Evolutionary conservation across 768 basidiomycete genomes (phyloP), one percentile per base, ranked within the genome.

Genomic region (Dentipellis fragilis): DNA sequence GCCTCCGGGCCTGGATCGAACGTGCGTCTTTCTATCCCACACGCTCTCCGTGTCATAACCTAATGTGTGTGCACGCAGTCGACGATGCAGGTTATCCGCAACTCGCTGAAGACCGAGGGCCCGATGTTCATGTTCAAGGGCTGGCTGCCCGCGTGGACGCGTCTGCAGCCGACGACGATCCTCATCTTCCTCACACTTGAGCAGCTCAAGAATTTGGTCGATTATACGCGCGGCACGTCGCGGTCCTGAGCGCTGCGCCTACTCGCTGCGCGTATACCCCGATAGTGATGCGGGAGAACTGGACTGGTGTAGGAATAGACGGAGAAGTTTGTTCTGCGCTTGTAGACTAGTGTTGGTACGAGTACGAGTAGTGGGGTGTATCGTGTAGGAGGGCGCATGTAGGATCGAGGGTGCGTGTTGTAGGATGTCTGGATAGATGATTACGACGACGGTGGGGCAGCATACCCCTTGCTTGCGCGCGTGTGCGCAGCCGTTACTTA

Each of bases 41-140:
- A 49, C n/a, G 16, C 19, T 47, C 10, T 29, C 10, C 39, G n/a
- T n/a, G n/a, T n/a, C n/a, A n/a, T n/a, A n/a, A 17, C 49, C 29
- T 16, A 42, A 17, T 8, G 40, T n/a, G 36, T 35, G 21, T 23
- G n/a, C 17, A 11, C 38, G 11, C 61, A 85, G 84, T 89, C 86
- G 1, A 87, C 89, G 0, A 59, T 92, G 23, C 76, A 69, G 6
- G 85, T 87, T 42, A 89, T 92, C 65, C 74, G 77, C 17, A 62
- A 74, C 10, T 87, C 88, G 17, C 72, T 93, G 58, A 75, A 78
- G 57, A 82, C 71, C 59, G 90, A 93, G 62, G 90, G 90, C 12
- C 68, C 87, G 3, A 86, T 85, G 80, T 93, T 92, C 77, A 87
- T 93, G 85, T 90, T 93, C 75, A 90, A 89, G 67, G 90, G 90